phyloP scores from a whole-genome alignment of 2,329 filamentous ascomycete species.

The Didymella glomerata region DNA sequence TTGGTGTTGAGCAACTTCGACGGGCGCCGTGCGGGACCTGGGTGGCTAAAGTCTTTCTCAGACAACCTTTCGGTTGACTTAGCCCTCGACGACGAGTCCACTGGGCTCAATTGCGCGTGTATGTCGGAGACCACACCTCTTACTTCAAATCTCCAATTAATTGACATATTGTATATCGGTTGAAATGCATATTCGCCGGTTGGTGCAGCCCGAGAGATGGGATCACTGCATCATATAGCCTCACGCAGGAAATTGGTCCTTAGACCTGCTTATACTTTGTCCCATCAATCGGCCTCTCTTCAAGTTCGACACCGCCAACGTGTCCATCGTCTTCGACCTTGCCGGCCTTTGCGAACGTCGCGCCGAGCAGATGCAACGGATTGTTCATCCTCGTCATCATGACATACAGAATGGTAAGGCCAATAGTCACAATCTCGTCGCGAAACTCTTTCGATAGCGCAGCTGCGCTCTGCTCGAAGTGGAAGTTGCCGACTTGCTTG shows the following conservation, averaged over 20 bases:
- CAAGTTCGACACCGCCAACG: not conserved
- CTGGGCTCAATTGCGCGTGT: too few relatives aligned
- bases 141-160: too few relatives aligned
- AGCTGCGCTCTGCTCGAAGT: slow-evolving; percentile 24
- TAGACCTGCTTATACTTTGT: slow-evolving; percentile 18
- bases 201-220: too few relatives aligned
- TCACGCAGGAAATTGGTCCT: not conserved
- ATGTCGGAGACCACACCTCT: too few relatives aligned
- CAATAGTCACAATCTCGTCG: slow-evolving; percentile 32
- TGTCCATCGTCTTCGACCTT: slow-evolving; percentile 20
- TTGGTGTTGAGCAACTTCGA: too few relatives aligned
- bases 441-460: slow-evolving; percentile 20
- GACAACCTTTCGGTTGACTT: too few relatives aligned
- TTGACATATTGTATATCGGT: too few relatives aligned
- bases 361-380: slow-evolving; percentile 28
- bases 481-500: slow-evolving; percentile 32
- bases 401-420: slow-evolving; percentile 30
- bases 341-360: slow-evolving; percentile 29
- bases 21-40: too few relatives aligned
- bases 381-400: slow-evolving; percentile 33
- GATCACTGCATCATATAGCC: too few relatives aligned
- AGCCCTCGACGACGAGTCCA: too few relatives aligned
- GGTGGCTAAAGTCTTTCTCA: too few relatives aligned
- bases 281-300: slow-evolving; percentile 7
- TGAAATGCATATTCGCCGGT: too few relatives aligned